These are phyloP conservation scores for Podila minutissima DNA, from an alignment of 192 early-diverging fungal genomes.

Conservation along the genomic window DNA sequence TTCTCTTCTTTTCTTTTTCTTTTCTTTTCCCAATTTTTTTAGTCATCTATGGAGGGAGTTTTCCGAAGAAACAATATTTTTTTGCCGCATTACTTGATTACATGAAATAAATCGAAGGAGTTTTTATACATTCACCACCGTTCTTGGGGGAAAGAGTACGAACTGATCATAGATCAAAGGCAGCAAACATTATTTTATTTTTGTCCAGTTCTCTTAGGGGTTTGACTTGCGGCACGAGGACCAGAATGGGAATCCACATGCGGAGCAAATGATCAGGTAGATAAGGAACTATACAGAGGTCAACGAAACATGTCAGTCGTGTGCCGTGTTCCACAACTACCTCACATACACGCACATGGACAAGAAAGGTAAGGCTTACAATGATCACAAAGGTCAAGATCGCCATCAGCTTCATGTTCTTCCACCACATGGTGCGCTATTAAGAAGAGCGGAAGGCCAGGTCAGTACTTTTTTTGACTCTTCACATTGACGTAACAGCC, in stretches of 20 bases:
- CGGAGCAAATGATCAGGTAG: conserved; percentile 77
- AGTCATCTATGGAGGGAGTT: not conserved
- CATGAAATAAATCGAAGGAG: not conserved
- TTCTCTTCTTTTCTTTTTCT: conserved; percentile 9
- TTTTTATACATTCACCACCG: not conserved
- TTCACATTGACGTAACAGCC: not conserved
- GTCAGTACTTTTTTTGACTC: not conserved
- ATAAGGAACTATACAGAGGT: conserved; percentile 66
- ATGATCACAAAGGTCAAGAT: conserved; percentile 67
- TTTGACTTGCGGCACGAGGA: conserved; percentile 28
- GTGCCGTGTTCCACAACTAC: not conserved
- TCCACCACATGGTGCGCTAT: conserved; percentile 92
- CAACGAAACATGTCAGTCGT: not conserved
- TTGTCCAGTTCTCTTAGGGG: not conserved
- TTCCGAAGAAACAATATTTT: not conserved
- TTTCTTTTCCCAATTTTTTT: conserved; percentile 5
- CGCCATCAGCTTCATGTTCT: conserved; percentile 87
- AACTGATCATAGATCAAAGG: not conserved
- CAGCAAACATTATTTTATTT: not conserved
- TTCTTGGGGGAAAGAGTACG: not conserved
- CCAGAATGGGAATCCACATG: conserved; percentile 82
- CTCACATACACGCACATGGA: not conserved
- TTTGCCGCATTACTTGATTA: conserved; percentile 1
- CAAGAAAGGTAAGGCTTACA: conserved; percentile 44
- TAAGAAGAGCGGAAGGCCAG: conserved; percentile 1